phyloP scores from a whole-genome alignment of 2,329 filamentous ascomycete species.

The Truncatella angustata region DNA sequence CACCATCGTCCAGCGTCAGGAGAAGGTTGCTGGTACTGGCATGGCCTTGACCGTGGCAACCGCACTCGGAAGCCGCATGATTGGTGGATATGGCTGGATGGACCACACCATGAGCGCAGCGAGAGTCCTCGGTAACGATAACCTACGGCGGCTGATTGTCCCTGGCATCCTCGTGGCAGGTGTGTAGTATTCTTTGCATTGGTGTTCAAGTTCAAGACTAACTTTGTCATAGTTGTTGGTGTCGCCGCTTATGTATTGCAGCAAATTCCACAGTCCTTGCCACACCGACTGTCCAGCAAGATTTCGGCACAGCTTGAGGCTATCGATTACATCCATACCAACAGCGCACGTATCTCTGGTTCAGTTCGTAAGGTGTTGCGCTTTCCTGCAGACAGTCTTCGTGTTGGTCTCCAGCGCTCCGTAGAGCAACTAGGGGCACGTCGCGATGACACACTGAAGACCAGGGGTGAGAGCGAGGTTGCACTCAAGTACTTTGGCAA shows the following conservation, averaged over 20 bases:
- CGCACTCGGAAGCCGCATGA: conserved; percentile 75
- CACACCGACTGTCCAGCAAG: conserved; percentile 80
- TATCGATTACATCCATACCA: conserved; percentile 90
- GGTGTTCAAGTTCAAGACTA: too few relatives aligned
- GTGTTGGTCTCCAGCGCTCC: conserved; percentile 76
- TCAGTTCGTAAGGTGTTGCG: conserved; percentile 88
- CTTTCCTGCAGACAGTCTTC: conserved; percentile 81
- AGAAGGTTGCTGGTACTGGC: conserved; percentile 90
- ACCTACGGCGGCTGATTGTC: conserved; percentile 75
- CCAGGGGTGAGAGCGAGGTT: conserved; percentile 78
- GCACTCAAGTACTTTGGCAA: conserved; percentile 90
- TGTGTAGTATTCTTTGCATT: conserved; percentile 50
- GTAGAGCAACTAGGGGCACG: conserved; percentile 79
- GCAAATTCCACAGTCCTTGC: conserved; percentile 86
- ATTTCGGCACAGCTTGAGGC: conserved; percentile 75
- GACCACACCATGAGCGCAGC: conserved; percentile 80
- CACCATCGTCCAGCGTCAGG: conserved; percentile 81
- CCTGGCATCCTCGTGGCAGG: conserved; percentile 77
- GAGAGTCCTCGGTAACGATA: conserved; percentile 78
- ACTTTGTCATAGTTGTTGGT: conserved; percentile 59
- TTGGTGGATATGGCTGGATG: conserved; percentile 85
- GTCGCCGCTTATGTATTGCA: conserved; percentile 78
- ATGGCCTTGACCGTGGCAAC: conserved; percentile 92
- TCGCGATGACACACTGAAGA: conserved; percentile 80
- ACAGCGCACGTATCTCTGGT: conserved; percentile 78